Conservation (phyloP, 345 rosid genomes). For the Eucalyptus regnans region DNA sequence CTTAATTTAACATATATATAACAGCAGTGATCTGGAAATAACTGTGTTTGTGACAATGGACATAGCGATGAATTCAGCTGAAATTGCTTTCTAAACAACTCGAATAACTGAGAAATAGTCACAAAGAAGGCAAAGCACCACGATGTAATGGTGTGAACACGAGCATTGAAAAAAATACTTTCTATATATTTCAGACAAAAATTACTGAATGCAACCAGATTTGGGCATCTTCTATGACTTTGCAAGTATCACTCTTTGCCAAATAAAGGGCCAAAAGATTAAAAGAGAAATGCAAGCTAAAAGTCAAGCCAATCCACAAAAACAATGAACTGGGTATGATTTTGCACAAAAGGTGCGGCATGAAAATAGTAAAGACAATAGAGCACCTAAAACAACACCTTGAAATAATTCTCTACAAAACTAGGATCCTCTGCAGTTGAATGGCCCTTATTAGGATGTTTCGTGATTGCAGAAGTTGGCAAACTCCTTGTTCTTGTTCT, state of each 20-base stretch:
- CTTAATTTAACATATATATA: background rate
- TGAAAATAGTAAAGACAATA: background rate
- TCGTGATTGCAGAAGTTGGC: conserved; percentile 11
- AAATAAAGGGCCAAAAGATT: background rate
- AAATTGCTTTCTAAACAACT: background rate
- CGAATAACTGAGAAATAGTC: background rate
- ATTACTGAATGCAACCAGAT: background rate
- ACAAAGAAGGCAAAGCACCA: background rate
- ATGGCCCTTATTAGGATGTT: conserved; percentile 31
- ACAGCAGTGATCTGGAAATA: background rate
- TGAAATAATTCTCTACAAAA: conserved; percentile 92
- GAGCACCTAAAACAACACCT: conserved; percentile 27
- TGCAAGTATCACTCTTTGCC: background rate
- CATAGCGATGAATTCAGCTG: background rate
- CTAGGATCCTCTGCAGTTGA: conserved; percentile 78
- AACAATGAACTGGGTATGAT: background rate
- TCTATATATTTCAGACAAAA: background rate
- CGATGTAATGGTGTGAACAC: background rate
- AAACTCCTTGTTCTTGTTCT: conserved; percentile 10
- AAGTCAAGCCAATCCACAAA: background rate
- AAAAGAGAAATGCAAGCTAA: background rate
- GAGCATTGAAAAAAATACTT: background rate
- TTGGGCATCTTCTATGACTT: background rate
- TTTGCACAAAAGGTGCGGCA: background rate
- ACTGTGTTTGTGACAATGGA: background rate